Evolutionary conservation across 129 eudicot species (phyloP), one percentile per base, ranked within the genome.

Genomic region (Rutidosis leptorrhynchoides): DNA sequence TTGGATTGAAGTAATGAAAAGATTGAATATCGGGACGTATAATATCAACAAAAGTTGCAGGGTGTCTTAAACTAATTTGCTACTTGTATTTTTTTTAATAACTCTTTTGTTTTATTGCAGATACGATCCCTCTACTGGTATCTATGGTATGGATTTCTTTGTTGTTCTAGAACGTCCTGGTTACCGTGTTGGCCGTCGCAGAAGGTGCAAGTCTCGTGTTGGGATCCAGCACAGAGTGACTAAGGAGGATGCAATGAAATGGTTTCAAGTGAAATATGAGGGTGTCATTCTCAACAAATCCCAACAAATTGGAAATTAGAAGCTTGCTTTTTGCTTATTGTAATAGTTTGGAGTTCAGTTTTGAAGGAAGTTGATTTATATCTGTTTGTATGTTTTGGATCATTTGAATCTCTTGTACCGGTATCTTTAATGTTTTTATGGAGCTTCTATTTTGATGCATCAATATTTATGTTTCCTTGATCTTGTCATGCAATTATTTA

Each of bases 261-360:
- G 82, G 82, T 78, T 78, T 75, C 82, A 78, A 52, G 82, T 78
- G 35, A 78, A 78, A 66, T 78, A 78, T 45, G 82, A 78, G 58
- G 83, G 83, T 30, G 83, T 78, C 5, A 78, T 78, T 60, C 83
- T 78, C 56, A 78, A 78, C 75, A 78, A 78, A 58, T 65, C 82
- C 21, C 75, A 74, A 14, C 75, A 78, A 32, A 78, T 78, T 48
- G 78, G 81, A 77, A 64, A 65, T 35, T 70, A 59, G 51, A 54
- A 20, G 29, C 6, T 54, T 54, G 3, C 28, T 11, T 54, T 54
- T 23, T 54, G 3, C 28, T 11, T 54, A 21, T 23, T 54, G 59
- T 54, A 54, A 54, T 21, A 54, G 9, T 54, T 54, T 9, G 16
- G 59, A 54, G 6, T 54, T 54, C 59, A 22, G 59, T 23, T 54